These are phyloP conservation scores for Laetiporus sulphureus DNA, from an alignment of 1,284 basidiomycete species.

Conservation along the genomic window DNA sequence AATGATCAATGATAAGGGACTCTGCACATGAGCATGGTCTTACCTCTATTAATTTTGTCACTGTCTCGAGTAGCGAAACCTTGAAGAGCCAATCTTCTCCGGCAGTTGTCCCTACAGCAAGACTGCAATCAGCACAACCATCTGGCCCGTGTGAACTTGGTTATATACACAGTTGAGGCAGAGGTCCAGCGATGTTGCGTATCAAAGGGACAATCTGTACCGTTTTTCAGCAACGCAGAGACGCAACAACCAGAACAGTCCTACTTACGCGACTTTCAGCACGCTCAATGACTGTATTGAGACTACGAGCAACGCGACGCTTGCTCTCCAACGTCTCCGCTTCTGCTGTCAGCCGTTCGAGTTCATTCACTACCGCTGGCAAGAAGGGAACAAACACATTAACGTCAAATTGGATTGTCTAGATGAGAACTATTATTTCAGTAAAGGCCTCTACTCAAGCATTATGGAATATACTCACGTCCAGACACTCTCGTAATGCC, in stretches of 20 bases:
- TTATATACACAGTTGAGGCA: conserved; percentile 72
- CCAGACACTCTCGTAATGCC: conserved; percentile 72
- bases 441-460: too few species aligned
- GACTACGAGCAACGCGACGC: conserved; percentile 58
- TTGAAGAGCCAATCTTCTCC: conserved; percentile 80
- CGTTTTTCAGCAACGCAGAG: too few species aligned
- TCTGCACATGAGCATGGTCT: conserved; percentile 12
- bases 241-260: neutral
- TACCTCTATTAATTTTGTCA: conserved; percentile 70
- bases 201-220: conserved; percentile 68
- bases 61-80: conserved; percentile 61
- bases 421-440: neutral
- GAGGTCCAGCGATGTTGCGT: conserved; percentile 54
- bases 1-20: too few species aligned
- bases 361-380: conserved; percentile 47
- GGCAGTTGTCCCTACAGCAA: conserved; percentile 50
- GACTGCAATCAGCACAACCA: conserved; percentile 2
- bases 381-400: conserved; percentile 57
- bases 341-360: conserved; percentile 68
- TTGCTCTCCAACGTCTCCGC: conserved; percentile 77
- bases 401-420: conserved; percentile 57
- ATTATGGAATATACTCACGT: conserved; percentile 45
- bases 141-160: conserved; percentile 3
- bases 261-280: conserved; percentile 49
- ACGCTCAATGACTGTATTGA: conserved; percentile 72